Base-by-base conservation (phyloP, 305 asterid genomes). In the Andrographis paniculata region DNA sequence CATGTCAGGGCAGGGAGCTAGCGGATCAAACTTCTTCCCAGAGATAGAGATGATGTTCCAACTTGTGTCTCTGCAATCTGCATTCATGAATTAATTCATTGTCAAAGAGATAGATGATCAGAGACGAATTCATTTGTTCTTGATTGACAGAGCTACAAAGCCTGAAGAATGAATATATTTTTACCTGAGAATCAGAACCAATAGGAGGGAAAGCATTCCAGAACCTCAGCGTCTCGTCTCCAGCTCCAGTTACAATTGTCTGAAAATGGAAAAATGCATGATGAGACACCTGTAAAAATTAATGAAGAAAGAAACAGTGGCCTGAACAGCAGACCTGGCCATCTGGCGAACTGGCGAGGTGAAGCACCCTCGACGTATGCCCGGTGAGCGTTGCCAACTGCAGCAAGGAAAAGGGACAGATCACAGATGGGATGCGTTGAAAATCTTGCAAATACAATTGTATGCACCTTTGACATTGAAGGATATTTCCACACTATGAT, bases 221-320 rank as follows among this genome's bases (percentile, higher is more conserved):
- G 66, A 91, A 91, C 38, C 98, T 58, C 27, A 91, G 95, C 19
- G 98, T 91, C 67, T 91, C 98, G 35, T 91, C 98, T 66, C 96
- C 96, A 9, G 98, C 98, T 65, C 98, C 98, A 0, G 96, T 91
- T 39, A 91, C 98, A 61, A 91, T 86, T 45, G 95, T 91, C 98
- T 86, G 73, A 44, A 64, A 47, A 51, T 50, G 24, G 12, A 23
- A 27, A 35, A 36, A 18, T 17, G 12, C 12, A 33, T 6, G 38
- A 2, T 2, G n/a, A 7, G 13, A 2, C n/a, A 33, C 12, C 12
- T n/a, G 2, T 9, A 10, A 7, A 9, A 33, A 33, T 4, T 33
- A 33, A 7, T 33, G 38, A 69, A 85, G 38, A 10, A 10, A 27
- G 10, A 27, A n/a, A n/a, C n/a, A n/a, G n/a, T 27, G 33, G 6